These are phyloP conservation scores for Catunica adiposa DNA, from an alignment of 2,329 filamentous ascomycete genomes.

Conservation along the genomic window DNA sequence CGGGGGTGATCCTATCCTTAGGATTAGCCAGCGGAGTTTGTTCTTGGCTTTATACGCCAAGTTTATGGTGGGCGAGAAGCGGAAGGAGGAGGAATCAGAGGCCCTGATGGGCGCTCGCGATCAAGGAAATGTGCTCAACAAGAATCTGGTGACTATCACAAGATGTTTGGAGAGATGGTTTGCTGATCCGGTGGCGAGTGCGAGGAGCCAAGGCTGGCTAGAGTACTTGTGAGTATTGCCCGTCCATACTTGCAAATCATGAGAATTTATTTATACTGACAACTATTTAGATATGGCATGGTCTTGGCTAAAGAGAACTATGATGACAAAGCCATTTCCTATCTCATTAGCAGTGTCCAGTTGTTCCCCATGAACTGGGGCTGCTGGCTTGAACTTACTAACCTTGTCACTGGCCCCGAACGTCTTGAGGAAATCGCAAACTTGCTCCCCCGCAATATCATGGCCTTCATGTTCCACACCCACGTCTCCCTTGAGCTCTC, in stretches of 20 bases:
- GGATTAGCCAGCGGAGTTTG: conserved; percentile 73
- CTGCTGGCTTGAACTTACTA: conserved; percentile 84
- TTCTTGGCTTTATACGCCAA: conserved; percentile 89
- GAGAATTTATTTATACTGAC: neutral
- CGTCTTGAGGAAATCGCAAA: conserved; percentile 61
- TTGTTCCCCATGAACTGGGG: conserved; percentile 93
- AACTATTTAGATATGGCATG: conserved; percentile 53
- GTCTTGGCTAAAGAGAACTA: conserved; percentile 83
- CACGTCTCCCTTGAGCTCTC: conserved; percentile 85
- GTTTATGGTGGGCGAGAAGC: conserved; percentile 84
- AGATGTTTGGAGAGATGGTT: conserved; percentile 72
- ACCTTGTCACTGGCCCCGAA: conserved; percentile 61
- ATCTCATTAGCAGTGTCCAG: conserved; percentile 76
- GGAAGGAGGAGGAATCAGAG: conserved; percentile 89
- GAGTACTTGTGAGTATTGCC: conserved; percentile 49
- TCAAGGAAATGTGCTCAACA: conserved; percentile 67
- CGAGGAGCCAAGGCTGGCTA: conserved; percentile 72
- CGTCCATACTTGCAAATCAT: too few species aligned
- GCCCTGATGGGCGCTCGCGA: conserved; percentile 94
- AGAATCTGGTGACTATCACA: conserved; percentile 62
- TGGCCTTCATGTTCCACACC: conserved; percentile 86
- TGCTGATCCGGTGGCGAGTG: conserved; percentile 43
- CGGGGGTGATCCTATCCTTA: conserved; percentile 26
- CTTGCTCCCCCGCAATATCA: conserved; percentile 72
- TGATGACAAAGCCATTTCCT: conserved; percentile 66